phyloP scores from a whole-genome alignment of 2,329 filamentous ascomycete genomes.

The Clathrospora elynae region DNA sequence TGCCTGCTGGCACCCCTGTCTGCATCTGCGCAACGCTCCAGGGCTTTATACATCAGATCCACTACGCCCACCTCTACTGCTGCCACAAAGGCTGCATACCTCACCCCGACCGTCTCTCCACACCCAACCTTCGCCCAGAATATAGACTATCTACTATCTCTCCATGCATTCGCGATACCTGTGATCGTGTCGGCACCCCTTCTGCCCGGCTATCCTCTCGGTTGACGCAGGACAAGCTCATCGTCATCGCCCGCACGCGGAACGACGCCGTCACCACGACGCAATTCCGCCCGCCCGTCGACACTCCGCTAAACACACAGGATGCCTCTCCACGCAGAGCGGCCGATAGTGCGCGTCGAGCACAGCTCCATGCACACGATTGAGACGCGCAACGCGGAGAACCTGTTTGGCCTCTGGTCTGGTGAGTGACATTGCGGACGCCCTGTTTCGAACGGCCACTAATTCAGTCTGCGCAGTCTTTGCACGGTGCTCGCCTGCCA shows the following conservation, averaged over 20 bases:
- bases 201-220: conserved; percentile 24
- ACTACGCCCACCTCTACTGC: conserved; percentile 17
- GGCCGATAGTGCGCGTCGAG: conserved; percentile 89
- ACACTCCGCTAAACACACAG: conserved; percentile 24
- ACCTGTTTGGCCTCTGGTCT: conserved; percentile 96
- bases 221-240: conserved; percentile 30
- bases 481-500: conserved; percentile 88
- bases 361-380: conserved; percentile 91
- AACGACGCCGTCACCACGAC: conserved; percentile 9
- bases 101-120: conserved; percentile 1
- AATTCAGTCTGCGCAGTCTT: conserved; percentile 67
- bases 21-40: conserved; percentile 18
- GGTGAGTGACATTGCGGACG: conserved; percentile 63
- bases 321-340: conserved; percentile 85
- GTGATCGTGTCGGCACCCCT: conserved; percentile 28
- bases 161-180: conserved; percentile 28
- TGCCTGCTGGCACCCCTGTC: conserved; percentile 24
- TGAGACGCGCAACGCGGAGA: conserved; percentile 89
- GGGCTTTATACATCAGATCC: conserved; percentile 32
- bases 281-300: conserved; percentile 5
- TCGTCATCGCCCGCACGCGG: conserved; percentile 24
- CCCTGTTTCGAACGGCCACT: conserved; percentile 20
- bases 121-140: conserved; percentile 1
- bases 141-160: conserved; percentile 1
- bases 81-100: conserved; percentile 9